Percentiles rank a stretch among this genome's conserved stretches.
Evolutionary conservation across 2,329 filamentous ascomycete genomes (phyloP).

Genomic region (Ciborinia camelliae): DNA sequence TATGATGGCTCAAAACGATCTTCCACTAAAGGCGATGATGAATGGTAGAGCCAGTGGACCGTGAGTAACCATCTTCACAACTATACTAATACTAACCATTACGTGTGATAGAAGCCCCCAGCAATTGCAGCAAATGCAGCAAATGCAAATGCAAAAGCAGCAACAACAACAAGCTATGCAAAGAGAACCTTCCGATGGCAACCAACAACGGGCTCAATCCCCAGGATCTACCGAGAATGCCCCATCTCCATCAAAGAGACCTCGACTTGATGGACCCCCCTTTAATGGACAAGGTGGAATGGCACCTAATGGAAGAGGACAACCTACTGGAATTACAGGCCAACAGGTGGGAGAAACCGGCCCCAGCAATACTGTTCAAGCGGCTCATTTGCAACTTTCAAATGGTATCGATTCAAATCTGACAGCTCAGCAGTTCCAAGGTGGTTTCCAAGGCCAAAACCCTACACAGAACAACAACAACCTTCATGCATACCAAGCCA

Average conservation of each 20-base stretch:
- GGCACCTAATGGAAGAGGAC: constrained; percentile 68
- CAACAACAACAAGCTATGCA: constrained; percentile 81
- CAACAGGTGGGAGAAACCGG: constrained; percentile 61
- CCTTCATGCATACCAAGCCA: constrained; percentile 83
- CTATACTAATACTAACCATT: background rate
- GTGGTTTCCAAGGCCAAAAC: constrained; percentile 45
- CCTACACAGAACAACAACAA: constrained; percentile 62
- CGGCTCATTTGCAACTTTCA: constrained; percentile 59
- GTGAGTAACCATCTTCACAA: constrained; percentile 47
- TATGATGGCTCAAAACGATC: constrained; percentile 50
- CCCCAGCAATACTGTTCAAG: constrained; percentile 46
- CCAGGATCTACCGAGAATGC: constrained; percentile 82
- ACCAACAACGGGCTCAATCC: constrained; percentile 70
- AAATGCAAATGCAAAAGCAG: constrained; percentile 68
- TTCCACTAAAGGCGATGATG: constrained; percentile 73
- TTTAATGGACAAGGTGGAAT: constrained; percentile 56
- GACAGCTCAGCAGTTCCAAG: constrained; percentile 71
- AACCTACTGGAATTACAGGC: constrained; percentile 60
- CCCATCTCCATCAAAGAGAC: constrained; percentile 87
- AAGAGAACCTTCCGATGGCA: constrained; percentile 80
- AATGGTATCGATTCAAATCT: constrained; percentile 77
- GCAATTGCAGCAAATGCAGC: constrained; percentile 66
- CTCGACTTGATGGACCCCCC: constrained; percentile 69
- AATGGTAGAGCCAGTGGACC: constrained; percentile 63
- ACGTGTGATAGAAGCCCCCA: constrained; percentile 39